Base-by-base conservation (phyloP, 805 yeast species). In the Saccharomycopsis oosterbeekiorum region DNA sequence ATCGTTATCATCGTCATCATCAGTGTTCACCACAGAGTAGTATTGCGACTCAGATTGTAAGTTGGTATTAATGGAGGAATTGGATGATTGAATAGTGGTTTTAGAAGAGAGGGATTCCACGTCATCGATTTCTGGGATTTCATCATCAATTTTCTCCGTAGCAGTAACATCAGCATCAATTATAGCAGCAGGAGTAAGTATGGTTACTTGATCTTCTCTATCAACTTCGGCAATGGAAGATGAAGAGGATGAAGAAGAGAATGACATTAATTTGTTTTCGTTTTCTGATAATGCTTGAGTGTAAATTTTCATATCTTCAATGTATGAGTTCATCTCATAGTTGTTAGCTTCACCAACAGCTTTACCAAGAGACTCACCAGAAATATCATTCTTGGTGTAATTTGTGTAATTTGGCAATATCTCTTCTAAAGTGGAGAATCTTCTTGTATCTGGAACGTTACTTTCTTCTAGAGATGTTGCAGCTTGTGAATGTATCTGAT, bases 11-110 rank as follows among this genome's bases (percentile, higher is more conserved):
- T 34, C 41, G 14, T 34, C 40, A 19, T 43, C 29, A 24, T 56
- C 58, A 56, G 39, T 53, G 21, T 60, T 58, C 1, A 11, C 59
- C 19, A 62, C 56, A n/a, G 65, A 62, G 47, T 62, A 62, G 43
- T 53, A 62, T 34, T 61, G 59, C 2, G 54, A 29, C 19, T 62
- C 62, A 8, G 59, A 53, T 10, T 39, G 39, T 2, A 36, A 21
- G 24, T 59, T 39, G 34, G 65, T 62, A n/a, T 62, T 57, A 26
- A 62, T 37, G n/a, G 62, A 59, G 8, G 34, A 60, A 53, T 43
- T 58, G 21, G 41, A 57, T 12, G 65, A 62, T 11, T 62, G 62
- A 34, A 57, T 43, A 5, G 62, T 62, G 15, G 64, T 51, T 12
- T 37, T 36, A 15, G 64, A 61, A 14, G 62, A 60, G 12, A 62